Conservation (phyloP, 176 grass and related monocot genomes). For the Aegilops sharonensis region DNA sequence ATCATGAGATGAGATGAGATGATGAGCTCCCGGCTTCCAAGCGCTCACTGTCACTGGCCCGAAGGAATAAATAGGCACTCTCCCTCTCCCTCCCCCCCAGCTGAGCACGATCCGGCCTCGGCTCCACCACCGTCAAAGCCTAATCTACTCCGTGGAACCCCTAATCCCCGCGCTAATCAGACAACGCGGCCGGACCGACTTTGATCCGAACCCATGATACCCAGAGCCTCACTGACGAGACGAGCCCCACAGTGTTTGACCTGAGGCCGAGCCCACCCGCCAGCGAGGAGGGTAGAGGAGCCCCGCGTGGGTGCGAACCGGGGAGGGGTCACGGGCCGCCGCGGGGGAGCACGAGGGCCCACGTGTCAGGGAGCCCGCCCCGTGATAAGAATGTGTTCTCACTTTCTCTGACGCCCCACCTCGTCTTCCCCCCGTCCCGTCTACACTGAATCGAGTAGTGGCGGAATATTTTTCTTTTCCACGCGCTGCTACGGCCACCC, state of each 20-base stretch:
- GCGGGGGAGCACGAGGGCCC: background rate
- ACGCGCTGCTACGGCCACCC: conserved; percentile 42
- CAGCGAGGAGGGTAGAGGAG: fast-evolving
- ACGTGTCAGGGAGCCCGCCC: background rate
- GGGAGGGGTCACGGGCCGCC: conserved; percentile 29
- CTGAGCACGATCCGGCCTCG: conserved; percentile 19
- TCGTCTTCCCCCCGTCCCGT: conserved; percentile 26
- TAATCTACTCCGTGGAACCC: background rate
- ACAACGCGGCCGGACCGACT: background rate
- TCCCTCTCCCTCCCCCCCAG: background rate
- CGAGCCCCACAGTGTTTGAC: too few relatives aligned
- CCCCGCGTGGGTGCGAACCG: background rate
- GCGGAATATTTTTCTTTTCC: background rate
- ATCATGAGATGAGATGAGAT: background rate
- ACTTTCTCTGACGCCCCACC: conserved; percentile 12
- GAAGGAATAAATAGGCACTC: background rate
- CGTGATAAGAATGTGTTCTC: conserved; percentile 45
- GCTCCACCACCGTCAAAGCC: conserved; percentile 29
- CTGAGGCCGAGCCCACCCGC: background rate
- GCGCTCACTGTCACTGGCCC: background rate
- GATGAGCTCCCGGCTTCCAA: too few relatives aligned
- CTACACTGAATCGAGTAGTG: background rate
- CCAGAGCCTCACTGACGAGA: background rate
- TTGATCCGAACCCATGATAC: fast-evolving
- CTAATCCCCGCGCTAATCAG: background rate